Evolutionary conservation across 73 alveolate genomes (phyloP).

Genomic region (Paramecium sonneborni): DNA sequence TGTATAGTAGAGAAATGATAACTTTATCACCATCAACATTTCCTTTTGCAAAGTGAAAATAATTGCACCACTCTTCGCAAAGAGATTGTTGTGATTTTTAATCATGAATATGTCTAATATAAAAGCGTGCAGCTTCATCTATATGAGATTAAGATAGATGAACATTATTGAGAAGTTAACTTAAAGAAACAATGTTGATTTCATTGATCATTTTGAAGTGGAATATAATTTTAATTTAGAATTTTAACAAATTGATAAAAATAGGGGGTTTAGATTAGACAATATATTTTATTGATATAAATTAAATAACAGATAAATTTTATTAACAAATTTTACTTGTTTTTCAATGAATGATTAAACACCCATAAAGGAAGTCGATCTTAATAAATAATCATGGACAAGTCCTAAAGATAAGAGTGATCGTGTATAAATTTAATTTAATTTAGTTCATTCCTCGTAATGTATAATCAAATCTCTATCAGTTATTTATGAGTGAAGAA

Average conservation of each 20-base stretch:
- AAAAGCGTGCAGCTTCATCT: slow-evolving; percentile 38
- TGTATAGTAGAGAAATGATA: background rate
- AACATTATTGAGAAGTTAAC: background rate
- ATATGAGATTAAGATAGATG: background rate
- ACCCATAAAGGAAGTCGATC: slow-evolving; percentile 45
- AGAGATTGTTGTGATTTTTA: background rate
- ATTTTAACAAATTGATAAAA: background rate
- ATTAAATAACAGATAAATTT: background rate
- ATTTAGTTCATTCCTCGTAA: slow-evolving; percentile 37
- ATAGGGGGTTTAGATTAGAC: background rate
- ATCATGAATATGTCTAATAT: background rate
- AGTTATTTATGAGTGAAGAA: slow-evolving; percentile 41
- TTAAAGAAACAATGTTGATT: background rate
- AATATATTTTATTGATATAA: background rate
- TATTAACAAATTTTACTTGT: background rate
- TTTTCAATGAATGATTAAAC: slow-evolving; percentile 47
- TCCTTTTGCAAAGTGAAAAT: slow-evolving; percentile 20
- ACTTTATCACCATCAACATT: background rate
- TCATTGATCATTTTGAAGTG: background rate
- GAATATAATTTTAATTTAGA: background rate
- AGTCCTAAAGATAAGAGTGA: slow-evolving; percentile 41
- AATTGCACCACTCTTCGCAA: background rate
- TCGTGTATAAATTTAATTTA: background rate
- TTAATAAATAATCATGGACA: slow-evolving; percentile 3
- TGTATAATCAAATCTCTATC: slow-evolving; percentile 23